A percentile compares a stretch with the other conserved stretches of the same genome.
phyloP scores from a whole-genome alignment of 768 basidiomycete genomes.

The Russula lepida region DNA sequence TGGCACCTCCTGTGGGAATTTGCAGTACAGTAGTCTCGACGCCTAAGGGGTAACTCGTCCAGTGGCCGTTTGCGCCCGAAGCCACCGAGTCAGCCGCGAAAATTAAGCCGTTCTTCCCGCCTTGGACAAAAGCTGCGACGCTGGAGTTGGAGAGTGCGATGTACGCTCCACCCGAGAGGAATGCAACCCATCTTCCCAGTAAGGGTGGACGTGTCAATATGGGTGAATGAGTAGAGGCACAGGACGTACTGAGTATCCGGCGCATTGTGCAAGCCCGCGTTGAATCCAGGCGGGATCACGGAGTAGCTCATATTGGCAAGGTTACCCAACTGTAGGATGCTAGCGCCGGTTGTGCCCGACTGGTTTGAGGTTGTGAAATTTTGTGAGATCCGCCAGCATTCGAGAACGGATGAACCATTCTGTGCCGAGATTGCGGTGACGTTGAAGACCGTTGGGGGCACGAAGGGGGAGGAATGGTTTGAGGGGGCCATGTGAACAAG shows the following conservation, averaged over 20 bases:
- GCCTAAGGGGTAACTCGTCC: constrained; percentile 22
- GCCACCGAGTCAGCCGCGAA: constrained; percentile 21
- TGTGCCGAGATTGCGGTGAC: constrained; percentile 11
- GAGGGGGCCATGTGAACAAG: not conserved
- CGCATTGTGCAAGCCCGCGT: constrained; percentile 47
- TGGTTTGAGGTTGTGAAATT: constrained; percentile 23
- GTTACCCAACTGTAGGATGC: constrained; percentile 22
- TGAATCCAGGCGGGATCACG: constrained; percentile 36
- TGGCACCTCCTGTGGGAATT: constrained; percentile 23
- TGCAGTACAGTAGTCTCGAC: constrained; percentile 22
- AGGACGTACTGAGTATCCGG: constrained; percentile 32
- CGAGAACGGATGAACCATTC: constrained; percentile 17
- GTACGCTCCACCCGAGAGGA: constrained; percentile 24
- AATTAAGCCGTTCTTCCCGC: constrained; percentile 22
- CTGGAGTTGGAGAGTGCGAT: constrained; percentile 22
- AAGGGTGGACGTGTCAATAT: not conserved
- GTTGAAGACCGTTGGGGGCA: constrained; percentile 12
- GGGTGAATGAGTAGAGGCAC: not conserved
- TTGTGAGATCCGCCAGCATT: constrained; percentile 26
- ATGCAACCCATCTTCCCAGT: constrained; percentile 20
- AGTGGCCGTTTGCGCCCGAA: constrained; percentile 20
- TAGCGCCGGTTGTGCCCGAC: constrained; percentile 25
- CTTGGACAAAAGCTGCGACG: constrained; percentile 15
- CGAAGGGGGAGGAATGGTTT: no score
- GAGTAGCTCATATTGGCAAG: constrained; percentile 25